Conservation (phyloP, 1,284 basidiomycete genomes). For the Fomitopsis pinicola region DNA sequence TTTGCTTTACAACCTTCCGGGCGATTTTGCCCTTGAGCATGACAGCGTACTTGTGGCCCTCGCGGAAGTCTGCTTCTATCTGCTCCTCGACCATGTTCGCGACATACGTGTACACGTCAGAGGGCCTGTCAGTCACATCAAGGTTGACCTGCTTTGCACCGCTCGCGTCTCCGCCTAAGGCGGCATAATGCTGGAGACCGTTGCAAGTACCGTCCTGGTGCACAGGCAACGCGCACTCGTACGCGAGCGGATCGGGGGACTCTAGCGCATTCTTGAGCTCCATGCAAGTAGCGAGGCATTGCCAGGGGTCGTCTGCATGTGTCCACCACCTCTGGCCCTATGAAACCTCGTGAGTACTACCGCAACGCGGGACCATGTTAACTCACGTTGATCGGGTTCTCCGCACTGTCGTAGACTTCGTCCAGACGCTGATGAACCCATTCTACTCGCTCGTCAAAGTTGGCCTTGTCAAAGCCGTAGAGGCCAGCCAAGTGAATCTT, state of each 20-base stretch:
- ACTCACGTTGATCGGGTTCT: slow-evolving; percentile 76
- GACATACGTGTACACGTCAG: slow-evolving; percentile 97
- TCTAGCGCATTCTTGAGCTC: slow-evolving; percentile 81
- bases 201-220: slow-evolving; percentile 99
- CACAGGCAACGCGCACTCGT: slow-evolving; percentile 78
- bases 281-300: slow-evolving; percentile 90
- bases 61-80: slow-evolving; percentile 45
- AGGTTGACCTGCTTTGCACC: slow-evolving; percentile 96
- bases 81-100: slow-evolving; percentile 73
- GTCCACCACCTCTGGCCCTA: slow-evolving; percentile 85
- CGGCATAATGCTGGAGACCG: slow-evolving; percentile 98
- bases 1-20: slow-evolving; percentile 98
- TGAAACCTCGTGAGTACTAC: background rate
- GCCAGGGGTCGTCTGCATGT: slow-evolving; percentile 95
- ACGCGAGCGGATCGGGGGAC: slow-evolving; percentile 70
- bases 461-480: slow-evolving; percentile 94
- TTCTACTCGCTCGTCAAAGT: slow-evolving; percentile 84
- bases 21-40: slow-evolving; percentile 80
- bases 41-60: slow-evolving; percentile 53
- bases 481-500: slow-evolving; percentile 94
- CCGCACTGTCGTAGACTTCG: slow-evolving; percentile 82
- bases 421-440: slow-evolving; percentile 76
- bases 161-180: slow-evolving; percentile 87
- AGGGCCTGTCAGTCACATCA: slow-evolving; percentile 79
- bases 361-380: background rate